Conservation (phyloP, 1,284 basidiomycete species). For the Trichosporon coremiiforme region DNA sequence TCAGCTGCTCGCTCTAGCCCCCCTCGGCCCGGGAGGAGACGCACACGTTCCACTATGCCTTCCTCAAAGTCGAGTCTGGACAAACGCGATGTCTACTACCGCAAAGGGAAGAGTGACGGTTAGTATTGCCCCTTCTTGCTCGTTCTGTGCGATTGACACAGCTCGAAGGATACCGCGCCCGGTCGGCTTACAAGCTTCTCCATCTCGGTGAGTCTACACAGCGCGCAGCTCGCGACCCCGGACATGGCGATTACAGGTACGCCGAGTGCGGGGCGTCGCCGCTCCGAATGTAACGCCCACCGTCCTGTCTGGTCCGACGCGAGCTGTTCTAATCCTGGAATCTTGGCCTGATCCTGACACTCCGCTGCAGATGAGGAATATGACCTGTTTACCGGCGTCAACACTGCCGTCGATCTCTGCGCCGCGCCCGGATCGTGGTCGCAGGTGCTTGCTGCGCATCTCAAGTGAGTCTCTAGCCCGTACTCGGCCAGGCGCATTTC, state of each 20-base stretch:
- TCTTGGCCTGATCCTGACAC: not conserved
- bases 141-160: conserved; percentile 10
- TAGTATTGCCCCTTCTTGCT: conserved; percentile 8
- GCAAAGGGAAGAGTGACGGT: conserved; percentile 54
- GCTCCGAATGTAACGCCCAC: not conserved
- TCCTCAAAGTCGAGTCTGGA: conserved; percentile 55
- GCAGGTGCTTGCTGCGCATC: conserved; percentile 49
- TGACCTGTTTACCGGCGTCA: conserved; percentile 57
- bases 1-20: too few relatives aligned
- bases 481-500: not conserved
- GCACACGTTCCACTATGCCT: conserved; percentile 38
- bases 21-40: not conserved
- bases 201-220: conserved; percentile 39
- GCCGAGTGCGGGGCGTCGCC: not conserved
- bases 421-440: conserved; percentile 62
- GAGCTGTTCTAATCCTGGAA: not conserved
- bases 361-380: conserved; percentile 60
- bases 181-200: conserved; percentile 62
- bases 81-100: conserved; percentile 62
- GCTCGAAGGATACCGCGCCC: conserved; percentile 59
- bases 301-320: not conserved
- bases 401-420: conserved; percentile 62
- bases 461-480: conserved; percentile 43
- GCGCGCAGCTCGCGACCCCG: not conserved
- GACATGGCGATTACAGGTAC: too few relatives aligned